Evolutionary conservation across 768 basidiomycete species (phyloP).

Genomic region (Calvatia gigantea): DNA sequence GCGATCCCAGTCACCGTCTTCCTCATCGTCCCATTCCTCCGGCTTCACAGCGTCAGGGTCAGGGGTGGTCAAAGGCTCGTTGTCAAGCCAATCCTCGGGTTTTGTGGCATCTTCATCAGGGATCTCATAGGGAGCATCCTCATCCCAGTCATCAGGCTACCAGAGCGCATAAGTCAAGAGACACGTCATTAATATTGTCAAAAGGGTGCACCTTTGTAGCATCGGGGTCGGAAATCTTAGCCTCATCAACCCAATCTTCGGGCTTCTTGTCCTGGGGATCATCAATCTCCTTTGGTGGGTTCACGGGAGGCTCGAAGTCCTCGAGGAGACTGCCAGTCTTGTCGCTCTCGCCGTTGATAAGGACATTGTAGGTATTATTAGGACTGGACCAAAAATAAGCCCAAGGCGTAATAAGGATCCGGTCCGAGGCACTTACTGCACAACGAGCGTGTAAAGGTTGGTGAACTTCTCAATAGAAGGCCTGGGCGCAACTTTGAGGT

Average conservation of each 20-base stretch:
- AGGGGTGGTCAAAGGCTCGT: constrained; percentile 75
- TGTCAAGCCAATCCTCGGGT: constrained; percentile 94
- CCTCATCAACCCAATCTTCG: constrained; percentile 85
- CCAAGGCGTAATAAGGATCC: not conserved
- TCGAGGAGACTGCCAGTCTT: constrained; percentile 83
- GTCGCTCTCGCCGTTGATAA: constrained; percentile 82
- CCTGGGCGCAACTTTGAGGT: constrained; percentile 75
- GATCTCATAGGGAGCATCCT: constrained; percentile 92
- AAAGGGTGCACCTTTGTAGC: constrained; percentile 65
- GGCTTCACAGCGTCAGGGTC: constrained; percentile 96
- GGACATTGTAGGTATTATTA: constrained; percentile 91
- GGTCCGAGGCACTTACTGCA: constrained; percentile 59
- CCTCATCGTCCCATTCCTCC: constrained; percentile 99
- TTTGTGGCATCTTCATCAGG: constrained; percentile 81
- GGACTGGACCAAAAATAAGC: constrained; percentile 49
- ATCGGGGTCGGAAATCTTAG: constrained; percentile 80
- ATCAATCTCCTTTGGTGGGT: constrained; percentile 90
- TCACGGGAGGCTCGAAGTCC: constrained; percentile 91
- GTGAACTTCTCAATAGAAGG: constrained; percentile 89
- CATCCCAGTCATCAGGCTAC: constrained; percentile 96
- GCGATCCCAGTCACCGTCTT: constrained; percentile 99
- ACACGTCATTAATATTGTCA: not conserved
- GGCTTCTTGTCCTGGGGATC: constrained; percentile 93
- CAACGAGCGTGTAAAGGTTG: constrained; percentile 90
- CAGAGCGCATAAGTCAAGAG: not conserved